Evolutionary conservation across 768 basidiomycete species (phyloP).

Genomic region (Phanerodontia chrysosporium): DNA sequence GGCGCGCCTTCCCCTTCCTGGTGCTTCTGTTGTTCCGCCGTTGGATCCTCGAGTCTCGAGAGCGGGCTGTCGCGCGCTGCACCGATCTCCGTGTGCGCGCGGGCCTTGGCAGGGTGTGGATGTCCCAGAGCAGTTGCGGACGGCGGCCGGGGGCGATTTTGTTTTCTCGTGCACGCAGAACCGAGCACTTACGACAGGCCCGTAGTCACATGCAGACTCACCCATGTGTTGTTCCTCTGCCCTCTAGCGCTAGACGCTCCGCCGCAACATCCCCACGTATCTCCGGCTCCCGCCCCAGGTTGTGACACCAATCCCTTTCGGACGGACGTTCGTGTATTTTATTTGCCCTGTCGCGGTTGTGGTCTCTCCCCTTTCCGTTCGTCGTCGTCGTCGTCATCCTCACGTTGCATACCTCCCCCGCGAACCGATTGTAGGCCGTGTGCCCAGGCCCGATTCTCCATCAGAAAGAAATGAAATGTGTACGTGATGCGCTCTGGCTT

Average conservation of each 20-base stretch:
- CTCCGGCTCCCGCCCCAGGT: neutral
- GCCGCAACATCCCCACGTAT: neutral
- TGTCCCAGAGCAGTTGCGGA: too few relatives aligned
- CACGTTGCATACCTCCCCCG: neutral
- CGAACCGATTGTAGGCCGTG: neutral
- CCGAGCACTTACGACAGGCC: too few relatives aligned
- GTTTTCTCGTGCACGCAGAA: too few relatives aligned
- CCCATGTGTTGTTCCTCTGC: too few relatives aligned
- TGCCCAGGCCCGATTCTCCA: neutral
- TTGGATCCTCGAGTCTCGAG: neutral
- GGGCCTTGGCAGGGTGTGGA: too few relatives aligned
- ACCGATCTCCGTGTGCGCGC: too few relatives aligned
- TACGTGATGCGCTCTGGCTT: too few relatives aligned
- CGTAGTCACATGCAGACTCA: too few relatives aligned
- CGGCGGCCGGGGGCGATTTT: too few relatives aligned
- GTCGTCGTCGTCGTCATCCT: too few relatives aligned
- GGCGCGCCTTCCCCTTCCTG: neutral
- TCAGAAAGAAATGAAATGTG: neutral
- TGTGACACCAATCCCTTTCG: neutral
- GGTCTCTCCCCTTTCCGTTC: neutral
- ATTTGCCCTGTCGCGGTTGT: neutral
- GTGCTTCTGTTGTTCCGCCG: neutral
- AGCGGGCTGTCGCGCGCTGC: too few relatives aligned
- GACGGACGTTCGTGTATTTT: slow-evolving; percentile 1
- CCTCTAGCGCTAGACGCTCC: too few relatives aligned